Evolutionary conservation across 2,329 filamentous ascomycete species (phyloP), one percentile per base, ranked within the genome.

Genomic region (Colletotrichum sp.): DNA sequence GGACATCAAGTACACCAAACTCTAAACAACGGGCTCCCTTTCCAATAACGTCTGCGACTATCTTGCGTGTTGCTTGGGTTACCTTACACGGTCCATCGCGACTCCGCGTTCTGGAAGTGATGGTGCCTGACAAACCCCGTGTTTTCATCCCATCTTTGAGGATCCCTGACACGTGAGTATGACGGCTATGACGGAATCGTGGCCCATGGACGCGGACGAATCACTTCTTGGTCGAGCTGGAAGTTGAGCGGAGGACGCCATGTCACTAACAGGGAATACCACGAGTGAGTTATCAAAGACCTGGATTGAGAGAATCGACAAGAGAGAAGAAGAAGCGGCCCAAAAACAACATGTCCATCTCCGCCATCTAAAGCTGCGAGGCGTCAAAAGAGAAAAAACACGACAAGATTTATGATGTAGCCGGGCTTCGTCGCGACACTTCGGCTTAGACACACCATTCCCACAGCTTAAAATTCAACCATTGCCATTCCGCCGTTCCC

Each of bases 341-440:
- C 66, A 55, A 36, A 76, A 75, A 64, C 63, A 68, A 75, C 71
- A 65, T 64, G 65, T 68, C 80, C 81, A 81, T 83, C 82, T 83
- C 81, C 83, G 83, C 84, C 82, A 80, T 84, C 83, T 83, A 84
- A 83, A 79, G 78, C 82, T 80, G 81, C 79, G 79, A 82, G 80
- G 81, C 80, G 80, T 80, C 78, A 79, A 83, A 82, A 83, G 82
- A 81, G 79, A 86, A 87, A 62, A 87, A 76, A 75, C 36, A 66
- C 80, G 82, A 87, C 84, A 87, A 86, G 83, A 87, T 87, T 83
- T 86, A 88, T 87, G 83, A 87, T 86, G 85, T 87, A 87, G 84
- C 82, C 82, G 82, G 71, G 52, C 73, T 64, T 86, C 84, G 82
- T 84, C 81, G 81, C 82, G 83, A 83, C 82, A 82, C 82, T 82